Evolutionary conservation across 169 alveolate species (phyloP).

Genomic region (Neospora caninum): DNA sequence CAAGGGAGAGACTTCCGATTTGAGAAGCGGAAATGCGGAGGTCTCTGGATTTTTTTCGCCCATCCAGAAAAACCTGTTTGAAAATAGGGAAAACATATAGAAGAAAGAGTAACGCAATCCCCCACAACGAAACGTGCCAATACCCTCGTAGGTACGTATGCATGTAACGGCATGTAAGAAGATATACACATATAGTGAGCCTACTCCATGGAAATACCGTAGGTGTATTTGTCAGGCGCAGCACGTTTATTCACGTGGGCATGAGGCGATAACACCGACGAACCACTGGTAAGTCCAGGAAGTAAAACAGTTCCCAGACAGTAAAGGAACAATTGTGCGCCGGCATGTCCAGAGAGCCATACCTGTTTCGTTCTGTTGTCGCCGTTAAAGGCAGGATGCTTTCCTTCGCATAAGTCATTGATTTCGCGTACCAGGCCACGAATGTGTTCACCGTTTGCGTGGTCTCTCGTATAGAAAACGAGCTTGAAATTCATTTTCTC

Average conservation of each 20-base stretch:
- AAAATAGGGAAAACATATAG: not conserved
- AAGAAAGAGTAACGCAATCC: not conserved
- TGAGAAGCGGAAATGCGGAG: conserved; percentile 47
- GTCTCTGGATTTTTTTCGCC: conserved; percentile 53
- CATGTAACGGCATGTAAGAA: too few species aligned
- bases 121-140: too few species aligned
- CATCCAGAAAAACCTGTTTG: conserved; percentile 63
- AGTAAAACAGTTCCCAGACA: too few species aligned
- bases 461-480: conserved; percentile 59
- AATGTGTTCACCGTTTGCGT: conserved; percentile 2
- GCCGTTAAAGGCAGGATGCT: conserved; percentile 67
- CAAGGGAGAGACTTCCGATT: not conserved
- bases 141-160: too few species aligned
- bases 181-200: too few species aligned
- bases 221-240: too few species aligned
- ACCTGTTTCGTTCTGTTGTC: conserved; percentile 66
- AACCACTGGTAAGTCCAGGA: too few species aligned
- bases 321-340: too few species aligned
- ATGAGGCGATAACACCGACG: too few species aligned
- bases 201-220: too few species aligned
- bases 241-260: too few species aligned
- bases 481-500: not conserved
- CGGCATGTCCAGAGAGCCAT: too few species aligned
- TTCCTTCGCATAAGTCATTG: conserved; percentile 63
- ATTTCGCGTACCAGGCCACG: conserved; percentile 35